Base-by-base conservation (phyloP, 768 basidiomycete genomes). In the Hericium rajendrae region DNA sequence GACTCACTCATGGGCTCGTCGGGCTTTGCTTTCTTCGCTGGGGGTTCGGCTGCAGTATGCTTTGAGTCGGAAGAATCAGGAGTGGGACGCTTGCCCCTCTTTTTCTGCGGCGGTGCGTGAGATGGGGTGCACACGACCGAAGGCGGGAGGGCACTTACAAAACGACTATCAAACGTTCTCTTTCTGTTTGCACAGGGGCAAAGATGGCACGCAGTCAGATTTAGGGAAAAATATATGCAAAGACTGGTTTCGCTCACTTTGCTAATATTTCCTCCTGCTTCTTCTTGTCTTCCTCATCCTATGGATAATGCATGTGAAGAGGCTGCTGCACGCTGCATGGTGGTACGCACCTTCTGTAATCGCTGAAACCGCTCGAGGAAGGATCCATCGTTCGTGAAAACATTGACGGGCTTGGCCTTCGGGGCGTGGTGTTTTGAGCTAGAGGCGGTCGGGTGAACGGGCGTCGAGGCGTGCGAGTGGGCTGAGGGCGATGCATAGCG, bases 351-450 rank as follows among this genome's bases (percentile, higher is more conserved):
- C 78, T 74, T 77, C 70, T 77, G 79, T 50, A 72, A 71, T 32
- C 79, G 77, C 68, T 83, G 80, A 64, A 86, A 78, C 10, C 83
- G 76, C 62, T 85, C 78, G 56, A 85, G 70, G 67, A 86, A 86
- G 9, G 83, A 84, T 8, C 85, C 85, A 62, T 86, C 85, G 66
- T 85, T 79, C 55, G 83, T 76, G 66, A 87, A 87, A 20, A 86
- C 77, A 65, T 85, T 86, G 51, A 74, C 71, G 12, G 76, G 71
- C 61, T 80, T 83, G 40, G 72, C 48, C 64, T 73, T 75, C 16
- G 67, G 56, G 18, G 64, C 56, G 9, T 61, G 39, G 18, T 24
- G 20, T 18, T 65, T 62, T 56, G 68, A 59, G 48, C 61, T 69
- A 16, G 59, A 58, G 9, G 62, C 43, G 6, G 32, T 32, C n/a